These are phyloP conservation scores for Pyricularia grisea DNA, from an alignment of 2,329 filamentous ascomycete genomes.

Conservation along the genomic window DNA sequence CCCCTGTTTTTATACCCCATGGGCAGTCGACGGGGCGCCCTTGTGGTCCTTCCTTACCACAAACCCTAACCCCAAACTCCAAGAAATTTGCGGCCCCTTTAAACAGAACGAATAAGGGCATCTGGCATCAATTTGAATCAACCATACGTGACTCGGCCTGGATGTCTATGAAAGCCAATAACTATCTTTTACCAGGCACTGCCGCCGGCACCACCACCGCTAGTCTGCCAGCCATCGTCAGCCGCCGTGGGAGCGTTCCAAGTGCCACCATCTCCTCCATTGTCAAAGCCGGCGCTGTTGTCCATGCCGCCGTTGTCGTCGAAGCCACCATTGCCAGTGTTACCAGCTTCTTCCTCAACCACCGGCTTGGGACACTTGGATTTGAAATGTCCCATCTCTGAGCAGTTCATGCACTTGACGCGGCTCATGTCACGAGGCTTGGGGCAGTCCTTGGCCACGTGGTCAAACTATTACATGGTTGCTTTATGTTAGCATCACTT, in stretches of 20 bases:
- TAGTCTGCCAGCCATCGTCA: background rate
- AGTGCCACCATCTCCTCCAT: slow-evolving; percentile 3
- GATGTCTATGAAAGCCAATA: background rate
- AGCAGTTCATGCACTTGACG: slow-evolving; percentile 50
- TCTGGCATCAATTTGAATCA: background rate
- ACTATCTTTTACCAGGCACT: background rate
- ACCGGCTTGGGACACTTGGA: slow-evolving; percentile 25
- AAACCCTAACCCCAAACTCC: background rate
- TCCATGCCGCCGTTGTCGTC: slow-evolving; percentile 7
- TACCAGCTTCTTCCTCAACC: slow-evolving; percentile 15
- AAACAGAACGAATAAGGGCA: background rate
- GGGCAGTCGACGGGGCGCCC: background rate
- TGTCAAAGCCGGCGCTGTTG: slow-evolving; percentile 5
- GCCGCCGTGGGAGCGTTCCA: background rate
- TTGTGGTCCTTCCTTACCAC: background rate
- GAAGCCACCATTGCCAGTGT: slow-evolving; percentile 7
- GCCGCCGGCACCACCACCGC: background rate
- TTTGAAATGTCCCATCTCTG: slow-evolving; percentile 34
- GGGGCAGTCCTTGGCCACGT: slow-evolving; percentile 38
- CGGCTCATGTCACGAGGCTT: slow-evolving; percentile 46
- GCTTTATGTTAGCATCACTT: background rate
- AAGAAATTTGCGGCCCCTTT: background rate
- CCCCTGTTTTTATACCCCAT: background rate
- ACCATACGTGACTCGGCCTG: background rate
- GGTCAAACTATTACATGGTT: slow-evolving; percentile 30